These are phyloP conservation scores for Paspalum notatum DNA, from an alignment of 176 grass and related monocot species.

Conservation along the genomic window DNA sequence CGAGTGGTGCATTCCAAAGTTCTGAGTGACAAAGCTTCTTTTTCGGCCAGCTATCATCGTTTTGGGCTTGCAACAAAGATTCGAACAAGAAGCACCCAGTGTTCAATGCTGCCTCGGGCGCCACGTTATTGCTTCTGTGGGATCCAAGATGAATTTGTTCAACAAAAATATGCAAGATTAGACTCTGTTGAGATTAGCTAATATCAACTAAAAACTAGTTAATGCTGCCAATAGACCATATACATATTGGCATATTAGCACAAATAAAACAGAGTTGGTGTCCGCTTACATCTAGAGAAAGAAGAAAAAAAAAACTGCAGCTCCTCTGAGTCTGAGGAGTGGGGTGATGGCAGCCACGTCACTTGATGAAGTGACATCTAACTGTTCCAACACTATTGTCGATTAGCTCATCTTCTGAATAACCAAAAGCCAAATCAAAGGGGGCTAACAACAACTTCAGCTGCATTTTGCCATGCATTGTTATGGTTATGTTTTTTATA, in stretches of 20 bases:
- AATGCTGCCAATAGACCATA: too few species aligned
- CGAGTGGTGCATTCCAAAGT: neutral
- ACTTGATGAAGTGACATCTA: neutral
- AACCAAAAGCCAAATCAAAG: constrained; percentile 7
- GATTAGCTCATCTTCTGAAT: neutral
- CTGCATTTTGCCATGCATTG: too few species aligned
- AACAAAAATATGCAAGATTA: too few species aligned
- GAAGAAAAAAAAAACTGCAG: neutral
- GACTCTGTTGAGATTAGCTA: too few species aligned
- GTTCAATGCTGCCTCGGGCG: neutral
- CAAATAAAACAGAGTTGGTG: too few species aligned
- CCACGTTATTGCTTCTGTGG: too few species aligned
- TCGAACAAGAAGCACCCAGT: neutral
- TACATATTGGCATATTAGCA: too few species aligned
- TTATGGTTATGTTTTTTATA: neutral
- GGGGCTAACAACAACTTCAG: neutral
- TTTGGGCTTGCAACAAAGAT: neutral
- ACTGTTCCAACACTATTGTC: neutral
- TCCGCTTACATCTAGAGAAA: neutral
- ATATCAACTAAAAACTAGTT: too few species aligned
- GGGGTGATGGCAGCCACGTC: neutral
- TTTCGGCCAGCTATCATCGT: neutral
- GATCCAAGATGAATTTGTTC: too few species aligned
- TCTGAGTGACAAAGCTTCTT: neutral
- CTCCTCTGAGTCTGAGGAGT: neutral